Base-by-base conservation (phyloP, 2,329 filamentous ascomycete species). In the Pyricularia pennisetigena region DNA sequence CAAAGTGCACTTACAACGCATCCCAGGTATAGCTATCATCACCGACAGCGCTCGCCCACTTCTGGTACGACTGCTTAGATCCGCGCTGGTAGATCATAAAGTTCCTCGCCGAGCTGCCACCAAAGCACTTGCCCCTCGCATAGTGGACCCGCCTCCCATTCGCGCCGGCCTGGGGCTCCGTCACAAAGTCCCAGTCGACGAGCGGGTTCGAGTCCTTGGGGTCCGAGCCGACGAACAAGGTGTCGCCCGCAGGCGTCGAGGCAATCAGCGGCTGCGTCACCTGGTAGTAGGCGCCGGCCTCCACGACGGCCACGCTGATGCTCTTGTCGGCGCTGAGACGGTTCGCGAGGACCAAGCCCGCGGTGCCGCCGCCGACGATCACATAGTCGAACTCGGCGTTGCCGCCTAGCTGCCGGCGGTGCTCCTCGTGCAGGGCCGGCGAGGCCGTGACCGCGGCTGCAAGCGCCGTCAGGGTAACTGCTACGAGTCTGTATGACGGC, bases 311-410 rank as follows among this genome's bases (percentile, higher is more conserved):
- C 16, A 81, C 78, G 4, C 71, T 72, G 59, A 69, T 72, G 1
- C 71, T 73, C 24, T 74, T 71, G n/a, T 76, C 71, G 10, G 78
- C 75, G 26, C 68, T 69, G 0, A 81, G 73, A 2, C 79, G 73
- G 20, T 71, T 72, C 3, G 75, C 79, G 0, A 80, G 65, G 0
- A 75, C 73, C 54, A 77, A 73, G 30, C 79, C 79, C 2, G 77
- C 78, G 0, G 75, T 80, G 24, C 79, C 79, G 35, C 79, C 79
- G 32, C 79, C 79, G 26, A 79, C 73, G 9, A 81, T 35, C 14
- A 66, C 64, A 12, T 66, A 66, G 59, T 62, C 59, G 59, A 62
- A 62, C 20, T 54, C 20, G 41, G 41, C 4, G 20, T n/a, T 54
- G 41, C 41, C 41, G 20, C 35, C 4, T 4, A 54, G 41, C 20